A percentile compares a stretch with the other conserved stretches of the same genome.
These are phyloP conservation scores for Oryza nivara DNA, from an alignment of 176 grass and related monocot genomes.

Conservation along the genomic window DNA sequence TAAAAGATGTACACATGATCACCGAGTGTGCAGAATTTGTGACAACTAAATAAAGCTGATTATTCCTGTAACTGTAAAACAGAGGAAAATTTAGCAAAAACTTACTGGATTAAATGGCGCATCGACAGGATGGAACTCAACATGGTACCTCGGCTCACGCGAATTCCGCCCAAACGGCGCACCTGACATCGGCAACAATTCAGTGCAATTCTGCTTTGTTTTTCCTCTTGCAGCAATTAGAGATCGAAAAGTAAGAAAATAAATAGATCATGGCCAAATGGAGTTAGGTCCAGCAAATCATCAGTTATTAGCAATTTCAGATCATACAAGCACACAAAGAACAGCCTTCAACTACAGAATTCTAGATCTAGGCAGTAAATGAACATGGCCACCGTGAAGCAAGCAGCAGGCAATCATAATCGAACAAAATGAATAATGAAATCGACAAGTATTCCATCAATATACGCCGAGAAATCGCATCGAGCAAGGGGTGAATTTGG, in stretches of 20 bases:
- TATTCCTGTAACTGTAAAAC: background rate
- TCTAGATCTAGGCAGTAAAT: background rate
- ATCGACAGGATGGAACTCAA: slow-evolving; percentile 43
- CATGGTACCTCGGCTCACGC: slow-evolving; percentile 45
- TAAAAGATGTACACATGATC: background rate
- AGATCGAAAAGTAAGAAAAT: background rate
- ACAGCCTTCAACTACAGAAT: background rate
- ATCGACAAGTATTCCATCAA: background rate
- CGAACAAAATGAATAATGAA: background rate
- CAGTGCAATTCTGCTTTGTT: background rate
- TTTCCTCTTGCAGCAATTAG: background rate
- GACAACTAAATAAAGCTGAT: background rate
- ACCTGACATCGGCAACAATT: slow-evolving; percentile 20
- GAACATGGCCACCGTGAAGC: background rate
- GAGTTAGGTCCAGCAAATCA: background rate
- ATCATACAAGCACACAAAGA: background rate
- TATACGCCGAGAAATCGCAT: background rate
- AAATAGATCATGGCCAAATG: background rate
- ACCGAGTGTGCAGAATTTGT: background rate
- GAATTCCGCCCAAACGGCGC: slow-evolving; percentile 47
- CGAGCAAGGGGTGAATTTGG: background rate
- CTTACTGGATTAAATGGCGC: slow-evolving; percentile 42
- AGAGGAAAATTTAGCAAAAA: background rate
- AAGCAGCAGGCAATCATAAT: background rate
- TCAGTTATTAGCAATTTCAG: background rate